Evolutionary conservation across 495 filamentous ascomycete genomes (phyloP).

Genomic region (Oleoguttula mirabilis): DNA sequence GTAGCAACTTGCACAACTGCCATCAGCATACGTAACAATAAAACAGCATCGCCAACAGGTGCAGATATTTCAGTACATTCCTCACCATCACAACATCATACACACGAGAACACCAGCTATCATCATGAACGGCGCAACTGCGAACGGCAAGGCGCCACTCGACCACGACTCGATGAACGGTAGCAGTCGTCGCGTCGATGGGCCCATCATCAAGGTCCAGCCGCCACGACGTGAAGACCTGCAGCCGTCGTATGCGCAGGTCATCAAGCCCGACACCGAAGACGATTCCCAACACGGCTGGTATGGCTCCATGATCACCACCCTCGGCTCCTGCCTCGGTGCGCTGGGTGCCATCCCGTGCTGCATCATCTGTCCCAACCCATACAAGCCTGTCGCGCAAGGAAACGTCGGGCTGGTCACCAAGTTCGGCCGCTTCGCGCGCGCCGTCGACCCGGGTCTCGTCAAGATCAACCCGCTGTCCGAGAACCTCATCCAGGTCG

Average conservation of each 20-base stretch:
- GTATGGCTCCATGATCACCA: slow-evolving; percentile 82
- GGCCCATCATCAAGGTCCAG: slow-evolving; percentile 58
- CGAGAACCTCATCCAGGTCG: slow-evolving; percentile 78
- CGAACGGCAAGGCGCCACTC: slow-evolving; percentile 17
- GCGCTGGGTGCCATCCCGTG: slow-evolving; percentile 80
- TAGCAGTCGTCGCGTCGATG: background rate
- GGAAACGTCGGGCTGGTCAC: slow-evolving; percentile 69
- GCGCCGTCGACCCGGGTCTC: slow-evolving; percentile 91
- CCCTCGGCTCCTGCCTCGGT: slow-evolving; percentile 64
- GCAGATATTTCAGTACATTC: no score
- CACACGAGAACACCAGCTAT: no score
- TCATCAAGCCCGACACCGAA: slow-evolving; percentile 51
- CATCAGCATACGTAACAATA: no score
- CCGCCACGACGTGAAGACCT: slow-evolving; percentile 73
- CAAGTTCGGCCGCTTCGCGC: slow-evolving; percentile 92
- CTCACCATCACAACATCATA: no score
- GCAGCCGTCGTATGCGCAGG: slow-evolving; percentile 76
- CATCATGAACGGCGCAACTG: background rate
- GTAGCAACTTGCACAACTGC: no score
- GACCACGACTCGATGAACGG: slow-evolving; percentile 3
- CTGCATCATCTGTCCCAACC: slow-evolving; percentile 88
- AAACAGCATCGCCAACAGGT: no score
- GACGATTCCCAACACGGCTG: slow-evolving; percentile 69
- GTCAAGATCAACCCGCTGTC: slow-evolving; percentile 97
- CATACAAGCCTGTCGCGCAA: slow-evolving; percentile 28